These are phyloP conservation scores for Aphanomyces euteiches DNA, from an alignment of 352 stramenopile species.

Conservation along the genomic window DNA sequence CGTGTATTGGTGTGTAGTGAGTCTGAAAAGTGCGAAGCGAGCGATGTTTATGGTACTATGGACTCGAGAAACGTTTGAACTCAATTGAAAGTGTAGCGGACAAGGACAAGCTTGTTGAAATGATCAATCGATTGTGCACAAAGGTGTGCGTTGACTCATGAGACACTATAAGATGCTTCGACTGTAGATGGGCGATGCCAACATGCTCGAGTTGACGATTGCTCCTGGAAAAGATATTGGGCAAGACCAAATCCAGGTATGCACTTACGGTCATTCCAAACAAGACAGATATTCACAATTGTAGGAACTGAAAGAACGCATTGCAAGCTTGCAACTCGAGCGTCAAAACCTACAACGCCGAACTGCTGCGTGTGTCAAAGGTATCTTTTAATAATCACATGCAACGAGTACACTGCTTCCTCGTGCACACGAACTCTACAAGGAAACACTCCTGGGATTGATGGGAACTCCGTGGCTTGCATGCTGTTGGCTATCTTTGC, in stretches of 20 bases:
- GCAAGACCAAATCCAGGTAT: constrained; percentile 22
- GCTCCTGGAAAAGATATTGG: constrained; percentile 59
- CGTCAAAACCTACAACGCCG: constrained; percentile 26
- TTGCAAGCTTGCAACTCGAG: constrained; percentile 24
- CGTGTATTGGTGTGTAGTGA: neutral
- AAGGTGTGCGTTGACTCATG: constrained; percentile 39
- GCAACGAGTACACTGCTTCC: constrained; percentile 79
- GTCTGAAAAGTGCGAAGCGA: constrained; percentile 39
- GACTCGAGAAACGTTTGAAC: neutral
- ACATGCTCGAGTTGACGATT: constrained; percentile 85
- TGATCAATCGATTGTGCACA: constrained; percentile 83
- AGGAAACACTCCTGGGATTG: constrained; percentile 1
- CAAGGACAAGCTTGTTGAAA: constrained; percentile 83
- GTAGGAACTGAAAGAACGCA: constrained; percentile 26
- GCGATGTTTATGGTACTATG: constrained; percentile 68
- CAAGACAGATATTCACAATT: neutral
- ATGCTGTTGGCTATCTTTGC: neutral
- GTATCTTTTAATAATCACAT: constrained; percentile 25
- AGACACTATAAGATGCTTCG: neutral
- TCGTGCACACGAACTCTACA: constrained; percentile 45
- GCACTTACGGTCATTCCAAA: neutral
- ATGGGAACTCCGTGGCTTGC: neutral
- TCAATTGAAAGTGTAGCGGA: constrained; percentile 43
- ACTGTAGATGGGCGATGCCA: constrained; percentile 70
- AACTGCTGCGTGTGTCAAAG: constrained; percentile 27